phyloP scores from a whole-genome alignment of 2,329 filamentous ascomycete genomes.

The Monosporascus sp. region DNA sequence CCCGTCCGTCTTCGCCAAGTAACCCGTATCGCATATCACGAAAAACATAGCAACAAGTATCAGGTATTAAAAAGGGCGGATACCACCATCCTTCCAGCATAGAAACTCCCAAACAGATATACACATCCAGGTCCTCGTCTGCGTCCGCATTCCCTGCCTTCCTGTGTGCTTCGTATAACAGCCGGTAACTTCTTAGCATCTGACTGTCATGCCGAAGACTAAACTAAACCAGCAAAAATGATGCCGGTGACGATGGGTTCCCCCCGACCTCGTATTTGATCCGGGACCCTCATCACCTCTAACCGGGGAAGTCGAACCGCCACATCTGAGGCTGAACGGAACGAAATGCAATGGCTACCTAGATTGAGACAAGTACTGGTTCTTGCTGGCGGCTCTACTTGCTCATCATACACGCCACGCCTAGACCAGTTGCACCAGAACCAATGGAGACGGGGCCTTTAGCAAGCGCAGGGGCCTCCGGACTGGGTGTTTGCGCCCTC shows the following conservation, averaged over 20 bases:
- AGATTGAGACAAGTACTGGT: no score
- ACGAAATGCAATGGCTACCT: no score
- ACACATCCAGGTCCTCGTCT: conserved; percentile 6
- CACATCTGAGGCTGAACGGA: no score
- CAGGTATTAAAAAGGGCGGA: conserved; percentile 27
- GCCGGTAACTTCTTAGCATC: conserved; percentile 6
- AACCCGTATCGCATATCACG: conserved; percentile 9
- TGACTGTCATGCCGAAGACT: no score
- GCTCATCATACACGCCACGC: no score
- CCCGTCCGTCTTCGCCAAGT: no score
- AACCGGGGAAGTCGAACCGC: no score
- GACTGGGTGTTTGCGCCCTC: conserved; percentile 54
- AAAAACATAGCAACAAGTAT: conserved; percentile 17
- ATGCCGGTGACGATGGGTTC: no score
- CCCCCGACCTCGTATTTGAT: no score
- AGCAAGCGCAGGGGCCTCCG: conserved; percentile 52
- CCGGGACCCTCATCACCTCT: no score
- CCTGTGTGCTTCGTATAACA: conserved; percentile 9
- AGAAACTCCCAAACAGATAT: conserved; percentile 23
- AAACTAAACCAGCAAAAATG: no score
- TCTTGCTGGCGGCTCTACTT: no score
- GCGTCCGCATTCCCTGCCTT: conserved; percentile 9
- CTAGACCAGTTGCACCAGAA: conserved; percentile 1
- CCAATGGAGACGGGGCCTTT: conserved; percentile 17
- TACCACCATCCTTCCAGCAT: conserved; percentile 17